A percentile compares a stretch with the other conserved stretches of the same genome.
These are phyloP conservation scores for Stagonosporopsis tanaceti DNA, from an alignment of 2,329 filamentous ascomycete species.

Conservation along the genomic window DNA sequence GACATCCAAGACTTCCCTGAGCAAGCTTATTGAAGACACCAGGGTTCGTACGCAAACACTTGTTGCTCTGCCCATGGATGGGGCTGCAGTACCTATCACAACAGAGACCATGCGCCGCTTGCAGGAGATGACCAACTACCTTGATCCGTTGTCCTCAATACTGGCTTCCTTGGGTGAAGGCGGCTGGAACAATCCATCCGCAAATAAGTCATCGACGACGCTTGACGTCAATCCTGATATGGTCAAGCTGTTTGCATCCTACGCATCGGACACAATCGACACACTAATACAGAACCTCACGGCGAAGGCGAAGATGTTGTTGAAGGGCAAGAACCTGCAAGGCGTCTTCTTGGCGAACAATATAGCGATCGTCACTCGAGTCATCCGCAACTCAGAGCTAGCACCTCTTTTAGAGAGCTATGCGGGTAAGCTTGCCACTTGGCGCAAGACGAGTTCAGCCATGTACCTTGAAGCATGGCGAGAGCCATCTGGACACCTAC, in stretches of 20 bases:
- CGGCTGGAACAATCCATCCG: constrained; percentile 71
- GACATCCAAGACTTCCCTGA: constrained; percentile 86
- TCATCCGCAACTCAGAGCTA: constrained; percentile 83
- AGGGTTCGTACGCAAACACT: constrained; percentile 72
- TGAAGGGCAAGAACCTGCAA: constrained; percentile 77
- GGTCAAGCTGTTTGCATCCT: constrained; percentile 85
- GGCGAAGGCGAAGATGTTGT: constrained; percentile 72
- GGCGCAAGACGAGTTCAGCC: constrained; percentile 84
- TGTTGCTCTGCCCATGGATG: constrained; percentile 77
- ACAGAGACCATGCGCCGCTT: constrained; percentile 86
- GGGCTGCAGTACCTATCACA: constrained; percentile 78
- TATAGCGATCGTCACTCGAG: constrained; percentile 82
- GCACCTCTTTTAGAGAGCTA: constrained; percentile 70
- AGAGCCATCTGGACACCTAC: constrained; percentile 82
- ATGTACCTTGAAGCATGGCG: constrained; percentile 89
- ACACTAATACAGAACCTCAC: constrained; percentile 78
- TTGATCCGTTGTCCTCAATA: constrained; percentile 85
- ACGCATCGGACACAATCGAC: constrained; percentile 89
- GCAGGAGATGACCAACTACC: constrained; percentile 85
- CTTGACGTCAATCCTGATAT: constrained; percentile 89
- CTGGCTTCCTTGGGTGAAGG: constrained; percentile 92
- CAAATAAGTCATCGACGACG: constrained; percentile 69
- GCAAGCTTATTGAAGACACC: constrained; percentile 84
- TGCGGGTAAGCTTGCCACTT: constrained; percentile 76
- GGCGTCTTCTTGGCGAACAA: constrained; percentile 94